These are phyloP conservation scores for Fusarium kyushuense DNA, from an alignment of 2,329 filamentous ascomycete genomes.

Conservation along the genomic window DNA sequence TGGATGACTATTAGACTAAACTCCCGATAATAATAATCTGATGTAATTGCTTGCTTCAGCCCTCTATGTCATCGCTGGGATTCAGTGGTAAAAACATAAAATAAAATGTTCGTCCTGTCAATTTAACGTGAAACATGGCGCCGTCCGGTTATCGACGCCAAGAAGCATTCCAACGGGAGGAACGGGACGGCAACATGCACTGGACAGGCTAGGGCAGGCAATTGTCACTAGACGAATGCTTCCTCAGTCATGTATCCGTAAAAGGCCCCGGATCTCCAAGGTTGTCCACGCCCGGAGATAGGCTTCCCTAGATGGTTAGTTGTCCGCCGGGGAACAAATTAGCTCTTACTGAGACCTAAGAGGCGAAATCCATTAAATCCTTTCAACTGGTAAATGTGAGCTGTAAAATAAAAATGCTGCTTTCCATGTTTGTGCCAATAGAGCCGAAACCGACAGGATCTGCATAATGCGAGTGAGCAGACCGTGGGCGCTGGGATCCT, in stretches of 20 bases:
- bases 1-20: not conserved
- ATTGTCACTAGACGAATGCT: not conserved
- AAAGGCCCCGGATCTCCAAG: not conserved
- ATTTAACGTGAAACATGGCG: slow-evolving; percentile 10
- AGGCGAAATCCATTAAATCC: not conserved
- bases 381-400: not conserved
- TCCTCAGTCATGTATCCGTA: not conserved
- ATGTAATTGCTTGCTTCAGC: not conserved
- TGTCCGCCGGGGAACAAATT: not conserved
- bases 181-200: not conserved
- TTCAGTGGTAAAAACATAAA: not conserved
- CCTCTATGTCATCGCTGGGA: no score
- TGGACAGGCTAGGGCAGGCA: not conserved
- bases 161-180: not conserved
- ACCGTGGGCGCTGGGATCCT: not conserved
- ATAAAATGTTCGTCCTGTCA: not conserved
- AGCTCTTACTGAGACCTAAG: not conserved
- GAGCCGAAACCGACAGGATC: not conserved
- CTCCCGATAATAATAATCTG: not conserved
- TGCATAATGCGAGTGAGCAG: not conserved
- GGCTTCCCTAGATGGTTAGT: not conserved
- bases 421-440: not conserved
- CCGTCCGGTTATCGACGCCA: not conserved
- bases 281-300: not conserved
- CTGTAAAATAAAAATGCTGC: not conserved